Evolutionary conservation across 495 filamentous ascomycete genomes (phyloP), one percentile per base, ranked within the genome.

Genomic region (Clavariopsis aquatica): DNA sequence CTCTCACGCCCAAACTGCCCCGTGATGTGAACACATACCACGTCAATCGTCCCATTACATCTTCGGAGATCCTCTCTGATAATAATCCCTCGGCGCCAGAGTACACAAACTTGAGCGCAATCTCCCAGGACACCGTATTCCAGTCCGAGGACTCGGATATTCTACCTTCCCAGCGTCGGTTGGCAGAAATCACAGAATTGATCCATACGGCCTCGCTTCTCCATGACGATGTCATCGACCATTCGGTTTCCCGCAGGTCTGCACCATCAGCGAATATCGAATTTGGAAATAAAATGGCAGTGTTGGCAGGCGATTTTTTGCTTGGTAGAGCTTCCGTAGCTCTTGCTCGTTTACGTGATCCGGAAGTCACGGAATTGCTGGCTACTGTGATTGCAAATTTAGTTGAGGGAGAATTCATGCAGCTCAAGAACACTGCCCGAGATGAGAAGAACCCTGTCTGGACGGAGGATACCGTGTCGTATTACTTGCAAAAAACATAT

Each of bases 401-500:
- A 22, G 93, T 98, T 24, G 95, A 98, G 78, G 94, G 94, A 66
- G 94, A 98, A 75, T 96, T 98, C 80, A 98, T 98, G 93, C 94
- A 98, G 79, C 80, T 98, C 57, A 93, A 96, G 77, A 98, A 98
- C 77, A 98, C 94, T 2, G 89, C 88, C 20, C 82, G 84, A 61
- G 93, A 97, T 71, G 93, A 96, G 77, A 76, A 80, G 60, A 85
- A 89, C 64, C 92, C 92, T 0, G 79, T 81, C 15, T 98, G 89
- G 81, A 91, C 88, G 1, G 88, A 95, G 59, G 89, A 96, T 27
- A 90, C 91, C 1, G 81, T 98, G 58, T 81, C 87, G 9, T 98
- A 98, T 76, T 98, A 98, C 73, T 81, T 98, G n/a, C 91, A 97
- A 74, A 98, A 98, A 81, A 98, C 94, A 38, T 98, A 98, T 73